These are phyloP conservation scores for Prunus salicina DNA, from an alignment of 306 rosid species.

Conservation along the genomic window DNA sequence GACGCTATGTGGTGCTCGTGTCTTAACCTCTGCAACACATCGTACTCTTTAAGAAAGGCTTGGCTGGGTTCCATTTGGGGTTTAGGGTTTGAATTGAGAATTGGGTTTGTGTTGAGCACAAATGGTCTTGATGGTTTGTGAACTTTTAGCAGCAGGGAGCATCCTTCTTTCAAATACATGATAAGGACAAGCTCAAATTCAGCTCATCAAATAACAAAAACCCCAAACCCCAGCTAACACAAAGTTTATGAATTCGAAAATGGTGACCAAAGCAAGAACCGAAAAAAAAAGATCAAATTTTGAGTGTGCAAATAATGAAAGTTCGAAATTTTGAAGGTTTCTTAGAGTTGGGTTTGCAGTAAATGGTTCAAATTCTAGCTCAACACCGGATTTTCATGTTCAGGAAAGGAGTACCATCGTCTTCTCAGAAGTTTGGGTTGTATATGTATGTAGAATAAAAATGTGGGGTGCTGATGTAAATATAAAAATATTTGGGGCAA, in stretches of 20 bases:
- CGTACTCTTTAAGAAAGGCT: conserved; percentile 36
- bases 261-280: background rate
- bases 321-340: background rate
- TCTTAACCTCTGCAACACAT: conserved; percentile 43
- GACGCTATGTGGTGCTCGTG: conserved; percentile 29
- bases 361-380: background rate
- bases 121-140: conserved; percentile 62
- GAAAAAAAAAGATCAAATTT: background rate
- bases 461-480: background rate
- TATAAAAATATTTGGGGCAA: background rate
- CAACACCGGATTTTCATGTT: background rate
- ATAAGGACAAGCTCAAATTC: background rate
- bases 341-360: background rate
- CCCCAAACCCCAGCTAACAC: background rate
- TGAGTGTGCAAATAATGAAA: background rate
- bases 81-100: conserved; percentile 28
- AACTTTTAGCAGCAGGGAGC: conserved; percentile 55
- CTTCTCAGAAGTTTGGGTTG: background rate
- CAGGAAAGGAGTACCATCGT: background rate
- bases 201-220: background rate
- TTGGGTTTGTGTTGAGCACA: conserved; percentile 53
- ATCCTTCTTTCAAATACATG: conserved; percentile 71
- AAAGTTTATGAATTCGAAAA: background rate
- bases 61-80: conserved; percentile 24
- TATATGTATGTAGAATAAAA: background rate